Base-by-base conservation (phyloP, 495 filamentous ascomycete genomes). In the Jackrogersella minutella region DNA sequence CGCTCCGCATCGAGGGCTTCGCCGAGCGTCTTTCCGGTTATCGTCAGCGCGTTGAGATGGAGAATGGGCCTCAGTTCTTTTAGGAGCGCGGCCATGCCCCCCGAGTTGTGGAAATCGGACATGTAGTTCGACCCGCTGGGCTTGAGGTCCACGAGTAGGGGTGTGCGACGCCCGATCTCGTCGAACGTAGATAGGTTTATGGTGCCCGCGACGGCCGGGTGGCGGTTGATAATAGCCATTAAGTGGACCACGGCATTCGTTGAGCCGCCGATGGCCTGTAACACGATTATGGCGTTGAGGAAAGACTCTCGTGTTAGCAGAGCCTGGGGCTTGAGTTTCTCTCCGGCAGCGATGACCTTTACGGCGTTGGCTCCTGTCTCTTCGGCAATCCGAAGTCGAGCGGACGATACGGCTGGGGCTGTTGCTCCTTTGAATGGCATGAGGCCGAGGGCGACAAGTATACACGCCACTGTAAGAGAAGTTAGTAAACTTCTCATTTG, bases 121-220 rank as follows among this genome's bases (percentile, higher is more conserved):
- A 90, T 90, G 75, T 91, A 91, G 56, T 88, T 88, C 14, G 85
- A 79, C 3, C 88, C 87, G 58, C 85, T 88, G 3, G 88, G 88
- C 57, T 91, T 91, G 11, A 91, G 77, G 66, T 90, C 88, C 3
- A 90, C 78, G 2, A 91, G 74, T 0, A 91, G 73, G 0, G 88
- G 88, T 0, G 86, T 88, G 6, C 68, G 78, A 13, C 81, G 76
- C 6, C 88, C 88, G 36, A 90, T 82, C 10, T 83, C 81, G 62
- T 90, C 87, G 63, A 91, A 69, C 0, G 82, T 87, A 7, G 80
- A 69, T 0, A 89, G 70, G 2, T 81, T 85, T 37, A 91, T 85
- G 6, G 73, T 74, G 0, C 85, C 85, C 11, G 82, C 77, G 4
- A 89, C 59, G 2, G 66, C 59, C 0, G 85, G 86, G 63, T 89